Evolutionary conservation across 768 basidiomycete genomes (phyloP).

Genomic region (Coprinopsis strossmayeri): DNA sequence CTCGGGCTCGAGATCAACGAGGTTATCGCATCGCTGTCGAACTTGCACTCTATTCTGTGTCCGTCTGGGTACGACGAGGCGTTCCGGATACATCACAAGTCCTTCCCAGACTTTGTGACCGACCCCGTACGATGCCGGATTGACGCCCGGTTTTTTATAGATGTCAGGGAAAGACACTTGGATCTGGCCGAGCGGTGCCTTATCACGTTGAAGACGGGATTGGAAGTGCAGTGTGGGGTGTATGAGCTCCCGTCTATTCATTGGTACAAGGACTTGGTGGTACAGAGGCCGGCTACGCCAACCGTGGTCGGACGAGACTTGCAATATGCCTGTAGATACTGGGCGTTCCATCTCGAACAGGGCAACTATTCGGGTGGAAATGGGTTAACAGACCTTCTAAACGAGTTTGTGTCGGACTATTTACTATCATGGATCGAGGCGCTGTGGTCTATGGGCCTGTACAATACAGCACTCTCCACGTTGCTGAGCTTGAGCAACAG

Average conservation of each 20-base stretch:
- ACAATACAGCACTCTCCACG: not conserved
- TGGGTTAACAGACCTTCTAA: not conserved
- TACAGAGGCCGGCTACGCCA: not conserved
- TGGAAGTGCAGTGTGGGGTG: not conserved
- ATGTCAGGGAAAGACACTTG: not conserved
- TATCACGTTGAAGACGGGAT: not conserved
- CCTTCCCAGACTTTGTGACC: constrained; percentile 6
- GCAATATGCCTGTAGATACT: constrained; percentile 1
- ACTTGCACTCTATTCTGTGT: not conserved
- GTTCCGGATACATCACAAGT: constrained; percentile 2
- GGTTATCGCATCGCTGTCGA: not conserved
- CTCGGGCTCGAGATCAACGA: not conserved
- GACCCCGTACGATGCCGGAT: not conserved
- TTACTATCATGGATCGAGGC: constrained; percentile 1
- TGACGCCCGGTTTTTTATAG: not conserved
- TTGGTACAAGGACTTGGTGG: not conserved
- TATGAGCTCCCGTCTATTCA: not conserved
- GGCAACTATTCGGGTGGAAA: not conserved
- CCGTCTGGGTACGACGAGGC: not conserved
- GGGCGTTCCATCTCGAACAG: not conserved
- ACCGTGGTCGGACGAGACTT: not conserved
- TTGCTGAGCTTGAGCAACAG: no score
- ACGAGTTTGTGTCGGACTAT: not conserved
- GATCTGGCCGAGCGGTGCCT: not conserved
- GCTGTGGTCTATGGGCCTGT: not conserved